phyloP scores from a whole-genome alignment of 176 grass and related monocot species.

The Aegilops sharonensis region DNA sequence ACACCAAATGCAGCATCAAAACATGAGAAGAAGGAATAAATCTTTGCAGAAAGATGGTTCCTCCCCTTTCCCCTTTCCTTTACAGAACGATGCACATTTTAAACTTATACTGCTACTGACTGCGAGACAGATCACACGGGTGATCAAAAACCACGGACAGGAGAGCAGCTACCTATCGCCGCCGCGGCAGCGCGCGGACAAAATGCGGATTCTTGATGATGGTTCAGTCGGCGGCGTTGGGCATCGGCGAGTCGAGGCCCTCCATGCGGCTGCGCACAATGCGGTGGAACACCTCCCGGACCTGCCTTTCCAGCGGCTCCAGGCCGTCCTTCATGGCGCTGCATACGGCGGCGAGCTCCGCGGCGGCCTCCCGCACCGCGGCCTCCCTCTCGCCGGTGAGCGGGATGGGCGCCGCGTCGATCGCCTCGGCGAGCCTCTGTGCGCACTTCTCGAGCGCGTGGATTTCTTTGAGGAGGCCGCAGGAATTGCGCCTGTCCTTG shows the following conservation, averaged over 20 bases:
- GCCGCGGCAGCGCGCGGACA: not conserved
- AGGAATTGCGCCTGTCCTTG: slow-evolving; percentile 83
- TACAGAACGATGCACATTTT: slow-evolving; percentile 53
- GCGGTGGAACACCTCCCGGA: slow-evolving; percentile 90
- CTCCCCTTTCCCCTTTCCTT: slow-evolving; percentile 36
- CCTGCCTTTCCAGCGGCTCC: slow-evolving; percentile 66
- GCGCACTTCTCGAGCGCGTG: slow-evolving; percentile 60
- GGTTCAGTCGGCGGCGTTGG: slow-evolving; percentile 47
- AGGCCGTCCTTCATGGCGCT: slow-evolving; percentile 58
- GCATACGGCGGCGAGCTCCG: slow-evolving; percentile 57
- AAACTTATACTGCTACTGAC: slow-evolving; percentile 27
- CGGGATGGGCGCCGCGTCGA: slow-evolving; percentile 36
- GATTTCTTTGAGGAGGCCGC: slow-evolving; percentile 80
- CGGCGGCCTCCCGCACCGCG: slow-evolving; percentile 44
- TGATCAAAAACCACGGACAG: slow-evolving; percentile 25
- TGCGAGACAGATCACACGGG: slow-evolving; percentile 35
- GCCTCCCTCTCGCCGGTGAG: slow-evolving; percentile 52
- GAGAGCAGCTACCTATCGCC: slow-evolving; percentile 27
- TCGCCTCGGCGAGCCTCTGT: slow-evolving; percentile 60
- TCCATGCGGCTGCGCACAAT: slow-evolving; percentile 92
- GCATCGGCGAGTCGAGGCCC: slow-evolving; percentile 59
- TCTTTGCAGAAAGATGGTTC: slow-evolving; percentile 49
- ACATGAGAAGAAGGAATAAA: slow-evolving; percentile 44
- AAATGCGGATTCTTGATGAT: not conserved
- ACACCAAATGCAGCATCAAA: slow-evolving; percentile 54